Percentiles rank a stretch among this genome's conserved stretches.
phyloP scores from a whole-genome alignment of 495 filamentous ascomycete species.

The Aspergillus egyptiacus region DNA sequence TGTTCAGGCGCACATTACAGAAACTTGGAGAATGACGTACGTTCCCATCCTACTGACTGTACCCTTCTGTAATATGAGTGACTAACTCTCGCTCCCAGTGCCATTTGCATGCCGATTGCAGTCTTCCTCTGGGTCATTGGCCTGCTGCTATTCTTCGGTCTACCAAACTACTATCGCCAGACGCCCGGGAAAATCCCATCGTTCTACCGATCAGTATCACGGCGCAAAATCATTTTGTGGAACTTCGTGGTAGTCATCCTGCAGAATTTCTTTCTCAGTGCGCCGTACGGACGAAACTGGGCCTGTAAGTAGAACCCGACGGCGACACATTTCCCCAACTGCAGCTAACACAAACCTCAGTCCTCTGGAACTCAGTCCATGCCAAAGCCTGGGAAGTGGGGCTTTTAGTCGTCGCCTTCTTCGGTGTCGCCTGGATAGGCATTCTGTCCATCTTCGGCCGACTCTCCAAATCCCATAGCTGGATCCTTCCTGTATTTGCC shows the following conservation, averaged over 20 bases:
- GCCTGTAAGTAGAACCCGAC: constrained; percentile 28
- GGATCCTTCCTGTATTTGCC: constrained; percentile 47
- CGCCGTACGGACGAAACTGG: constrained; percentile 48
- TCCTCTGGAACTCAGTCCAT: constrained; percentile 45
- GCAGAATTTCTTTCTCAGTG: constrained; percentile 46
- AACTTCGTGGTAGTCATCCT: constrained; percentile 44
- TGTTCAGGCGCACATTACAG: constrained; percentile 31
- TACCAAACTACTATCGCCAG: constrained; percentile 51
- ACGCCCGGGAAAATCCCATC: constrained; percentile 60
- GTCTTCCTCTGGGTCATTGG: constrained; percentile 40
- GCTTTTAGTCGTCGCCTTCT: constrained; percentile 40
- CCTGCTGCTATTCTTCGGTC: constrained; percentile 37
- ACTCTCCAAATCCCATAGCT: constrained; percentile 42
- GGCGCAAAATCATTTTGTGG: constrained; percentile 47
- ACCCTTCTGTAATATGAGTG: not conserved
- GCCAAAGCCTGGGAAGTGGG: constrained; percentile 41
- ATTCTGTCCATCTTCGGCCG: constrained; percentile 35
- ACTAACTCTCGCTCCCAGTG: constrained; percentile 22
- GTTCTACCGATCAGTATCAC: constrained; percentile 43
- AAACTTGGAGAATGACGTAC: constrained; percentile 45
- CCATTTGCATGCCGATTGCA: constrained; percentile 40
- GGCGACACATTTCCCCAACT: not conserved
- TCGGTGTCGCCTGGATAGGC: constrained; percentile 39
- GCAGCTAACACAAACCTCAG: constrained; percentile 18
- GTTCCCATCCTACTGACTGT: constrained; percentile 10